Percentiles rank a stretch among this genome's conserved stretches.
These are phyloP conservation scores for Pseudocercospora pini-densiflorae DNA, from an alignment of 2,329 filamentous ascomycete species.

Conservation along the genomic window DNA sequence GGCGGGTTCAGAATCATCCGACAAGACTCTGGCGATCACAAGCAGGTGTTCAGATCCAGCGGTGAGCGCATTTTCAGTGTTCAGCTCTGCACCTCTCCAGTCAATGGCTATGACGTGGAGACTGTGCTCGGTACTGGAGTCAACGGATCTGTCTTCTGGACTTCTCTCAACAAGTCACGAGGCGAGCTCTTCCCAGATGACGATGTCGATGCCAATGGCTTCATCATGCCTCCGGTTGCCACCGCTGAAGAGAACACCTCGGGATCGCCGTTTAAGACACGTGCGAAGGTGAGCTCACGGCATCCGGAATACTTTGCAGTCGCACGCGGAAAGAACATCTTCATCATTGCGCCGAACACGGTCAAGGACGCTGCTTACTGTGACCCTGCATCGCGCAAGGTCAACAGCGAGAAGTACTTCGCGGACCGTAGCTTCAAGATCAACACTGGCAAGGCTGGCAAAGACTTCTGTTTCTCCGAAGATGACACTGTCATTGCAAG, in stretches of 20 bases:
- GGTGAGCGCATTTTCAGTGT: conserved; percentile 96
- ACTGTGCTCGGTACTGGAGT: conserved; percentile 90
- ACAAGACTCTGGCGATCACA: conserved; percentile 90
- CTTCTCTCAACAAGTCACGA: conserved; percentile 74
- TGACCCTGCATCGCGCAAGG: conserved; percentile 59
- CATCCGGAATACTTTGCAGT: conserved; percentile 96
- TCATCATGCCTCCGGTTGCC: conserved; percentile 85
- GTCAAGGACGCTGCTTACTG: conserved; percentile 58
- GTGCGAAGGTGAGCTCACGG: conserved; percentile 84
- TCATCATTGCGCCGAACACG: conserved; percentile 72
- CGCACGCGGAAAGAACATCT: conserved; percentile 93
- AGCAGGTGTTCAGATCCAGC: conserved; percentile 87
- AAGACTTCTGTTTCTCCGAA: conserved; percentile 97
- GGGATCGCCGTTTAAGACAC: conserved; percentile 91
- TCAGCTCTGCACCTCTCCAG: conserved; percentile 71
- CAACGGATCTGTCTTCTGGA: conserved; percentile 97
- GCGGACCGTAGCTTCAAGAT: conserved; percentile 89
- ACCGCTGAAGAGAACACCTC: conserved; percentile 88
- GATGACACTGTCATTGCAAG: conserved; percentile 95
- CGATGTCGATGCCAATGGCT: conserved; percentile 80
- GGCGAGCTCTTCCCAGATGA: conserved; percentile 80
- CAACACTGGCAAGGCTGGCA: conserved; percentile 95
- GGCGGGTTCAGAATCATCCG: conserved; percentile 91
- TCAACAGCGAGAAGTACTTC: conserved; percentile 86
- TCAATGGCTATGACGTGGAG: conserved; percentile 66